Conservation (phyloP, 2,329 filamentous ascomycete species). For the Alternaria sp. region DNA sequence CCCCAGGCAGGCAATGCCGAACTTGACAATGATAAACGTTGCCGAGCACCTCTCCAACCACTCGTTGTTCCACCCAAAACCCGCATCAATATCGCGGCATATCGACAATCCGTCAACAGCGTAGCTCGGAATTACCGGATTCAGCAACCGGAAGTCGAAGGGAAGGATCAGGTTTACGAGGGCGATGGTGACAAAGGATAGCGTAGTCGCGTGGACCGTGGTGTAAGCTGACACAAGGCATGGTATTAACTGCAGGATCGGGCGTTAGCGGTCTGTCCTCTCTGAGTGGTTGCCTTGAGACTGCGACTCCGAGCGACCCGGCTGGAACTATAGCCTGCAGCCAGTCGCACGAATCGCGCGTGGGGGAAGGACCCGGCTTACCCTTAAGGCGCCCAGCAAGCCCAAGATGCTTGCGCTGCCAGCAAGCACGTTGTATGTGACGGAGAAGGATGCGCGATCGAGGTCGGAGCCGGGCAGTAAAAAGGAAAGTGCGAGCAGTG, state of each 20-base stretch:
- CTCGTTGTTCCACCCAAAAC: conserved; percentile 40
- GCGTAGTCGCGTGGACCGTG: conserved; percentile 36
- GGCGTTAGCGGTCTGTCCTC: conserved; percentile 23
- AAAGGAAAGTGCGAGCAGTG: conserved; percentile 37
- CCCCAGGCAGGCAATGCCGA: conserved; percentile 32
- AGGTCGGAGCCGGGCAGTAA: conserved; percentile 36
- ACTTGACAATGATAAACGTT: conserved; percentile 36
- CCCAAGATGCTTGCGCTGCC: conserved; percentile 54
- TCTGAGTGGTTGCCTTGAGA: background rate
- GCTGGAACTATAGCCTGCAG: background rate
- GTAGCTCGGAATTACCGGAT: conserved; percentile 36
- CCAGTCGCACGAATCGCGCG: background rate
- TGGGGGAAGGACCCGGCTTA: conserved; percentile 35
- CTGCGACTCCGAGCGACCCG: background rate
- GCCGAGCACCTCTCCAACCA: conserved; percentile 42
- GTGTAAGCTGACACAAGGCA: conserved; percentile 40
- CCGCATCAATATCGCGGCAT: conserved; percentile 41
- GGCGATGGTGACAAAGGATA: conserved; percentile 40
- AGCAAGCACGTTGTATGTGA: conserved; percentile 53
- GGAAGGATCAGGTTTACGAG: conserved; percentile 39
- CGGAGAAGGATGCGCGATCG: conserved; percentile 44
- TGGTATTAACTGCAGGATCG: conserved; percentile 30
- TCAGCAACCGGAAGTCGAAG: conserved; percentile 26
- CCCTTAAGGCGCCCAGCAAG: conserved; percentile 55
- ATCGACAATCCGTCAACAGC: conserved; percentile 33